Percentiles rank a stretch among this genome's conserved stretches.
These are phyloP conservation scores for Fraxinus pennsylvanica DNA, from an alignment of 257 asterid species.

Conservation along the genomic window DNA sequence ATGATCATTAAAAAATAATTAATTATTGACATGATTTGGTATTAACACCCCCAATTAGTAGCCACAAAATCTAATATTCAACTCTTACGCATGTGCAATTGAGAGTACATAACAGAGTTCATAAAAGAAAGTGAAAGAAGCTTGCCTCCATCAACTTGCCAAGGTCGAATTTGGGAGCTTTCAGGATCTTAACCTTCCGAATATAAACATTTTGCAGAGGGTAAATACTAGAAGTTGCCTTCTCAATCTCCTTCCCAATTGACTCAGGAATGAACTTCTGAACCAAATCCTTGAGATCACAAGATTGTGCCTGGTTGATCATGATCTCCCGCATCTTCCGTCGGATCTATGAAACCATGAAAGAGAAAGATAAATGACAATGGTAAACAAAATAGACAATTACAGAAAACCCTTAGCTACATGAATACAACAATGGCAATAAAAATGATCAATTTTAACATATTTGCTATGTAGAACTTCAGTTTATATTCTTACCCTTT, in stretches of 20 bases:
- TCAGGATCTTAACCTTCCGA: conserved; percentile 79
- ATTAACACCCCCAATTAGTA: not conserved
- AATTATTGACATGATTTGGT: not conserved
- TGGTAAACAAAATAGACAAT: not conserved
- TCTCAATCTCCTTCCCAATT: conserved; percentile 82
- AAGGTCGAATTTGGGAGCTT: conserved; percentile 84
- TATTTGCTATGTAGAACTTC: not conserved
- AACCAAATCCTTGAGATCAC: conserved; percentile 78
- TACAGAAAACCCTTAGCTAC: not conserved
- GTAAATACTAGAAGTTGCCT: conserved; percentile 73
- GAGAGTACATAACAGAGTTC: not conserved
- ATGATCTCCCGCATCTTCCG: conserved; percentile 86
- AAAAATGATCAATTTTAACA: not conserved
- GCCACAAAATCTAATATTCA: not conserved
- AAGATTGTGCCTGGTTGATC: conserved; percentile 71
- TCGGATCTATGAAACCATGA: conserved; percentile 51
- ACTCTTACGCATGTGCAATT: not conserved
- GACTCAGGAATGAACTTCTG: conserved; percentile 80
- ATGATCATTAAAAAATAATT: not conserved
- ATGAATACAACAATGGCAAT: not conserved
- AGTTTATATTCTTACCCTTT: not conserved
- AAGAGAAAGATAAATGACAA: not conserved
- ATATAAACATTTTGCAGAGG: conserved; percentile 80
- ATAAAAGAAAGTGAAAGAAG: not conserved
- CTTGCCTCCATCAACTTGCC: conserved; percentile 77